phyloP scores from a whole-genome alignment of 2,329 filamentous ascomycete genomes.

The Hymenoscyphus occultus region DNA sequence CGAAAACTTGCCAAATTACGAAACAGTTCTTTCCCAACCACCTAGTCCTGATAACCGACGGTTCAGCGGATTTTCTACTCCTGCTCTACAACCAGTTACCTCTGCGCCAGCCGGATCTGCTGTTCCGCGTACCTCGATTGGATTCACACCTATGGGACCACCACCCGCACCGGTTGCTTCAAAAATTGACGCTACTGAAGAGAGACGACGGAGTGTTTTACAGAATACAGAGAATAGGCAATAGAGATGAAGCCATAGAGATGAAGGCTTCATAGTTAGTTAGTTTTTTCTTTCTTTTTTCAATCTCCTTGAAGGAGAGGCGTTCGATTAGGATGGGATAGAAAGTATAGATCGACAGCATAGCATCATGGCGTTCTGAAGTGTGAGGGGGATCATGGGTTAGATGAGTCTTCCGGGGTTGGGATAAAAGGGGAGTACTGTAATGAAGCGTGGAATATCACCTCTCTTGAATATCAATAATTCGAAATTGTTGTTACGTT shows the following conservation, averaged over 20 bases:
- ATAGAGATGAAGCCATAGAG: slow-evolving; percentile 7
- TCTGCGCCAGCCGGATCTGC: neutral
- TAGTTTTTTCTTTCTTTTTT: neutral
- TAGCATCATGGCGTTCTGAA: neutral
- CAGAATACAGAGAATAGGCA: slow-evolving; percentile 26
- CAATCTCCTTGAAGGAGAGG: neutral
- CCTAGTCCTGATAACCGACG: slow-evolving; percentile 29
- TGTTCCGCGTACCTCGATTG: slow-evolving; percentile 18
- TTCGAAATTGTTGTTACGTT: neutral
- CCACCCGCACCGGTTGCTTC: slow-evolving; percentile 21
- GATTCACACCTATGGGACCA: slow-evolving; percentile 31
- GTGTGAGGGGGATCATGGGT: neutral
- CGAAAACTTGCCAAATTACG: slow-evolving; percentile 64
- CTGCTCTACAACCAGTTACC: neutral
- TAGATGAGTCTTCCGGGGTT: neutral
- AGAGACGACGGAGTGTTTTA: slow-evolving; percentile 31
- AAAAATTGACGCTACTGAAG: slow-evolving; percentile 26
- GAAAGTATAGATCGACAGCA: neutral
- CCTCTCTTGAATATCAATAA: slow-evolving; percentile 3
- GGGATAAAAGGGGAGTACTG: neutral
- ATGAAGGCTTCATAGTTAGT: neutral
- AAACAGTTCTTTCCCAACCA: slow-evolving; percentile 56
- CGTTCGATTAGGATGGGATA: slow-evolving; percentile 1
- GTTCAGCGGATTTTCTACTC: slow-evolving; percentile 12
- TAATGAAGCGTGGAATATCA: neutral